Evolutionary conservation across 2,329 filamentous ascomycete genomes (phyloP), one percentile per base, ranked within the genome.

Genomic region (Fusarium newnesense): DNA sequence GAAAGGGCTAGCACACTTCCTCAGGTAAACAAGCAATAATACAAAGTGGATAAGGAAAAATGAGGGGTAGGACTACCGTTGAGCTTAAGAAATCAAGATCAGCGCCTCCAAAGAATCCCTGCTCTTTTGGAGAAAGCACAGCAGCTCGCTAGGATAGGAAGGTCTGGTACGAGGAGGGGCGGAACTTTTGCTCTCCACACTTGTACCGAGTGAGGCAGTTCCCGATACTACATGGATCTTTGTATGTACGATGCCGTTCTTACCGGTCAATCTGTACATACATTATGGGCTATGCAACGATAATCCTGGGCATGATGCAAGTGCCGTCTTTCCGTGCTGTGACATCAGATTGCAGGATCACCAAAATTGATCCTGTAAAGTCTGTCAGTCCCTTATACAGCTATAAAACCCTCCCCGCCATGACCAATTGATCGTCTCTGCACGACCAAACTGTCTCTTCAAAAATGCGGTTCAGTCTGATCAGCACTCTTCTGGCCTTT

Each of bases 381-480:
- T 24, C 24, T 24, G 24, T 24, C 24, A 24, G 24, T 24, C 24
- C 2, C 19, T 8, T 15, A 13, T 28, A 32, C 16, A 49, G 18
- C 40, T 70, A 71, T 71, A 71, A 61, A 53, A 24, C 52, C 19
- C 42, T 42, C 16, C 15, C 18, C 13, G 5, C 21, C 39, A 26
- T 49, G 47, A 13, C 4, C 30, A 32, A 32, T 50, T 50, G 21
- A 50, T 50, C 47, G 16, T 50, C 47, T 50, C 47, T 50, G 47
- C 47, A 24, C 42, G 26, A 64, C 30, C 30, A 60, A 32, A 43
- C 34, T 50, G 52, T 43, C 24, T 43, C 19, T 61, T 59, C 7
- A 1, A 59, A 39, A 42, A 75, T 77, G 73, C 71, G 73, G 49
- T 69, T 77, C 72, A 76, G 69, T 54, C 49, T 77, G 32, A 24